These are phyloP conservation scores for Aspergillus sclerotioniger DNA, from an alignment of 495 filamentous ascomycete genomes.

Conservation along the genomic window DNA sequence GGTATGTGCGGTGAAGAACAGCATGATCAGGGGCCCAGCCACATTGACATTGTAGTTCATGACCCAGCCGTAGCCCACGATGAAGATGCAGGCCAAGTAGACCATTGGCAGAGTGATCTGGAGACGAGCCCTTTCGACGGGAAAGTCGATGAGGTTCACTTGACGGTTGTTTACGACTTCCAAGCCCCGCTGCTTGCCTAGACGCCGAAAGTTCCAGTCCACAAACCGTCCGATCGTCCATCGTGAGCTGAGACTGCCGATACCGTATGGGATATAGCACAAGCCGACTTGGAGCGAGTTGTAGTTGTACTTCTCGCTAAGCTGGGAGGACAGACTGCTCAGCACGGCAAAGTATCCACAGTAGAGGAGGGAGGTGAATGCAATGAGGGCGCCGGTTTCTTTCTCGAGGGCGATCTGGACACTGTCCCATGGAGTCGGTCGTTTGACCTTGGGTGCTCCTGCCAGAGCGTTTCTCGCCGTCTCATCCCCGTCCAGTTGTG, in stretches of 20 bases:
- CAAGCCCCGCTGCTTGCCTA: constrained; percentile 40
- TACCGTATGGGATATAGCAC: constrained; percentile 45
- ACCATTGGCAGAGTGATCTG: constrained; percentile 41
- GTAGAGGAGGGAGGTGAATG: constrained; percentile 48
- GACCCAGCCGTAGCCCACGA: constrained; percentile 15
- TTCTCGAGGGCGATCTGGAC: constrained; percentile 60
- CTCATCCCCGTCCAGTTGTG: not conserved
- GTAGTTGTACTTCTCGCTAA: constrained; percentile 39
- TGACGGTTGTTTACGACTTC: constrained; percentile 49
- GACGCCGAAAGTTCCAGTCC: constrained; percentile 46
- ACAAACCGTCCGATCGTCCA: constrained; percentile 66
- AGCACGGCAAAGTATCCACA: constrained; percentile 37
- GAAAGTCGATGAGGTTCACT: constrained; percentile 55
- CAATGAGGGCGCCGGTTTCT: constrained; percentile 44
- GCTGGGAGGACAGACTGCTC: constrained; percentile 45
- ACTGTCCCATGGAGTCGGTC: constrained; percentile 70
- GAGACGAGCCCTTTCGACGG: constrained; percentile 63
- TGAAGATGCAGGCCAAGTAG: constrained; percentile 1
- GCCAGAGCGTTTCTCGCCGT: not conserved
- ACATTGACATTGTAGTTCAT: constrained; percentile 11
- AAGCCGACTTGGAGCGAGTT: constrained; percentile 51
- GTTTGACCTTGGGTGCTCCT: constrained; percentile 42
- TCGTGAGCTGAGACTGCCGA: constrained; percentile 75
- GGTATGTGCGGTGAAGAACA: constrained; percentile 6
- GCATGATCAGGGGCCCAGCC: constrained; percentile 10